These are phyloP conservation scores for Diaporthe citrichinensis DNA, from an alignment of 2,329 filamentous ascomycete species.

Conservation along the genomic window DNA sequence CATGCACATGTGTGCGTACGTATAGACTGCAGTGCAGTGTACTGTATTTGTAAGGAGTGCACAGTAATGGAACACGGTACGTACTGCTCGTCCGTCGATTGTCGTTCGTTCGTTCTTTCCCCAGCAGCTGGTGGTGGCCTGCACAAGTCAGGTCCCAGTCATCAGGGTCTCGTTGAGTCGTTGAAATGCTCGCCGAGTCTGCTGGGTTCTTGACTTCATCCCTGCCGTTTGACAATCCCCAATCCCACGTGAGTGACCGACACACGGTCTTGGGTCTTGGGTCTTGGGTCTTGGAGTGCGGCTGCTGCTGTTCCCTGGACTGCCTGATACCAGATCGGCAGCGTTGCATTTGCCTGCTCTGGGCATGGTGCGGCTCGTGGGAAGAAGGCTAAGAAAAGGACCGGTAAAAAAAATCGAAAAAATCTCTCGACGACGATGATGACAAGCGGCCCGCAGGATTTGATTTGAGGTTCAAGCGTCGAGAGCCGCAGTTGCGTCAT, in stretches of 20 bases:
- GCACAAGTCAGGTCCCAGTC: conserved; percentile 16
- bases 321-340: conserved; percentile 3
- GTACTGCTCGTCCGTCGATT: not conserved
- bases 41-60: not conserved
- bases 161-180: conserved; percentile 2
- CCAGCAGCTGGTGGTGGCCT: not conserved
- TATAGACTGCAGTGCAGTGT: not conserved
- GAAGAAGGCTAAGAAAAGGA: not conserved
- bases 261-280: not conserved
- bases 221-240: conserved; percentile 21
- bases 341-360: conserved; percentile 6
- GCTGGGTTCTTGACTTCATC: conserved; percentile 14
- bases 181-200: conserved; percentile 28
- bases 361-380: conserved; percentile 9
- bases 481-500: conserved; percentile 32
- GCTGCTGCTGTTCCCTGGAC: not conserved
- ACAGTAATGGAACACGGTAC: not conserved
- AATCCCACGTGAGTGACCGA: conserved; percentile 15
- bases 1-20: not conserved
- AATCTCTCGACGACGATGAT: conserved; percentile 5
- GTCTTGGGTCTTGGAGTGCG: conserved; percentile 10
- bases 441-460: conserved; percentile 24
- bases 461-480: conserved; percentile 25
- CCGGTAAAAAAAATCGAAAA: not conserved
- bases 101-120: not conserved